Base-by-base conservation (phyloP, 306 rosid species). In the Malus fusca region DNA sequence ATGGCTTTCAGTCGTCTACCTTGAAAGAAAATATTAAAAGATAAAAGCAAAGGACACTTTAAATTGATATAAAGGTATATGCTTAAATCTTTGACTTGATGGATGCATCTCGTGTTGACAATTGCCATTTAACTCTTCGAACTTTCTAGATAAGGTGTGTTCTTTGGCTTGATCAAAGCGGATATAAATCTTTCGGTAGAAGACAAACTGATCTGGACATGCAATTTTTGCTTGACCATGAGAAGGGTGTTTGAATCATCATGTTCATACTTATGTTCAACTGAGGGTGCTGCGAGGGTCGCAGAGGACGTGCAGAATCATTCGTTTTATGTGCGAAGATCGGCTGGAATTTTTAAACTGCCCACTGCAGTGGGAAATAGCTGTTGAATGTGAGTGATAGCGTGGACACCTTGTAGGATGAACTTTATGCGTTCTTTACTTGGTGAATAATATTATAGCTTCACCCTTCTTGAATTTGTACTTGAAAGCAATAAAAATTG, bases 131-230 rank as follows among this genome's bases (percentile, higher is more conserved):
- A 15, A 64, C 81, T 28, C 31, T 31, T 33, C 25, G 37, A 25
- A 61, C 65, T 84, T 82, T 82, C 68, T 95, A 94, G 98, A 92
- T 76, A 94, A 92, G 88, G 88, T 94, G 62, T 94, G 98, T 80
- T 94, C 96, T 68, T 66, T 82, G 78, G 93, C 93, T 70, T 94
- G 89, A 85, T 70, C 51, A 78, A 78, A 70, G 58, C 71, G 43
- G 23, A 69, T 65, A 23, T 42, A 33, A 48, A 68, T 73, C 61
- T 40, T 52, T 37, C 3, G 30, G 21, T 48, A 18, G 72, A 66
- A 77, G 72, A 66, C 42, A 70, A 43, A 62, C 55, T 61, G 37
- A 21, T 73, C 52, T 2, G 68, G 64, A 65, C 48, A 31, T 55
- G 71, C 25, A 40, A 33, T 51, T 35, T 71, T n/a, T 71, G 9